phyloP scores from a whole-genome alignment of 176 grass and related monocot species.

The Eragrostis curvula region DNA sequence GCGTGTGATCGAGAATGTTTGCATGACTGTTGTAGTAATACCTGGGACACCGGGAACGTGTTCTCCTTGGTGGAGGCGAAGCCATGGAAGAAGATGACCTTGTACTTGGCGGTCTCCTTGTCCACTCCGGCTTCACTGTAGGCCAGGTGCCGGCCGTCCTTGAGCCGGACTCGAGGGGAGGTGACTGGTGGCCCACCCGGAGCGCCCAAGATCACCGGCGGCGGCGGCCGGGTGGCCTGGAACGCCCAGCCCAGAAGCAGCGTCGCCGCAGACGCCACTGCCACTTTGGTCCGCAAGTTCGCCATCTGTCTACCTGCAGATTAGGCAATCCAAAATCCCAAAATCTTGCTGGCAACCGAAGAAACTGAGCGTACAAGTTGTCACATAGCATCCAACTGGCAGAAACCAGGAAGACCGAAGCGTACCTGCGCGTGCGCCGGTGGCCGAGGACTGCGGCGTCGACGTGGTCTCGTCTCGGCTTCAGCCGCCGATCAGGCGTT shows the following conservation, averaged over 20 bases:
- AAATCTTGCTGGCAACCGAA: neutral
- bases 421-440: neutral
- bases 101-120: slow-evolving; percentile 58
- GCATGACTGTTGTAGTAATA: too few relatives aligned
- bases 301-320: neutral
- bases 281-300: slow-evolving; percentile 8
- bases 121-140: slow-evolving; percentile 65
- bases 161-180: slow-evolving; percentile 53
- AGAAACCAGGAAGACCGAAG: neutral
- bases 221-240: slow-evolving; percentile 46
- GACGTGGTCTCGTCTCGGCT: neutral
- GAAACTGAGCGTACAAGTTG: neutral
- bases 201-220: slow-evolving; percentile 50
- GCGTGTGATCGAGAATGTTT: neutral
- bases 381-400: neutral
- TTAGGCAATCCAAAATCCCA: neutral
- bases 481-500: neutral
- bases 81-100: slow-evolving; percentile 55
- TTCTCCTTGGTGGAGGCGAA: slow-evolving; percentile 55
- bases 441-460: neutral
- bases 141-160: slow-evolving; percentile 67
- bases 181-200: slow-evolving; percentile 52
- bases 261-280: slow-evolving; percentile 3
- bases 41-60: slow-evolving; percentile 47
- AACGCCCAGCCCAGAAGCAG: slow-evolving; percentile 48